A percentile compares a stretch with the other conserved stretches of the same genome.
Conservation (phyloP, 1,139 yeast species). For the Pneumocystis carinii region DNA sequence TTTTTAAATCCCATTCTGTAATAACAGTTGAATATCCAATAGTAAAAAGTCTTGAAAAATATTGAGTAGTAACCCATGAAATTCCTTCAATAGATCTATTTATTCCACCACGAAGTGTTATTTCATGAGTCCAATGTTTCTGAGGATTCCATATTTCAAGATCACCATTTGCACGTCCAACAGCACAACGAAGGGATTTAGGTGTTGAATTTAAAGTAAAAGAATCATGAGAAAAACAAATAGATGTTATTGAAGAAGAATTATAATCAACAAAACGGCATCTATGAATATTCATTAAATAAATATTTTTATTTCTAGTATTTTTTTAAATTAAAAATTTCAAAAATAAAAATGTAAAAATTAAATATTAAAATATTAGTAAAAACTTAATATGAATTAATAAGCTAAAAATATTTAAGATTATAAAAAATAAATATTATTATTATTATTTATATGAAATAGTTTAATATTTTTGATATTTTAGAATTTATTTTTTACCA, state of each 20-base stretch:
- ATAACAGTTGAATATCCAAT: slow-evolving; percentile 86
- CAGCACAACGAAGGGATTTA: slow-evolving; percentile 59
- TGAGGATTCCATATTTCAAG: slow-evolving; percentile 93
- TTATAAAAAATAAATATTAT: too few species aligned
- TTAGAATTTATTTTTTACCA: too few species aligned
- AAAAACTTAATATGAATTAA: too few species aligned
- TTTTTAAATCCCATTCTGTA: slow-evolving; percentile 80
- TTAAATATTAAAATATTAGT: too few species aligned
- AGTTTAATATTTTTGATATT: too few species aligned
- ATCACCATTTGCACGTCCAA: slow-evolving; percentile 88
- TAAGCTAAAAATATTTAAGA: too few species aligned
- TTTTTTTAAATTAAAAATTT: neutral
- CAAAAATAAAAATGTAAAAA: too few species aligned
- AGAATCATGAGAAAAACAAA: slow-evolving; percentile 59
- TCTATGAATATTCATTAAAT: slow-evolving; percentile 63
- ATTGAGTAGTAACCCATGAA: slow-evolving; percentile 44
- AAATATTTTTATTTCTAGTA: neutral
- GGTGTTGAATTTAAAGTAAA: slow-evolving; percentile 34
- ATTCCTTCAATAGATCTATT: slow-evolving; percentile 82
- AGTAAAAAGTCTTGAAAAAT: slow-evolving; percentile 56
- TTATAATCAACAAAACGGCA: slow-evolving; percentile 83
- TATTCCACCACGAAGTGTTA: slow-evolving; percentile 51
- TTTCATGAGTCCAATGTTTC: slow-evolving; percentile 40
- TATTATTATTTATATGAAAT: too few species aligned
- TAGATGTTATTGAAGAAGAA: slow-evolving; percentile 71